Conservation (phyloP, 208 protist species). For the Angomonas deanei region DNA sequence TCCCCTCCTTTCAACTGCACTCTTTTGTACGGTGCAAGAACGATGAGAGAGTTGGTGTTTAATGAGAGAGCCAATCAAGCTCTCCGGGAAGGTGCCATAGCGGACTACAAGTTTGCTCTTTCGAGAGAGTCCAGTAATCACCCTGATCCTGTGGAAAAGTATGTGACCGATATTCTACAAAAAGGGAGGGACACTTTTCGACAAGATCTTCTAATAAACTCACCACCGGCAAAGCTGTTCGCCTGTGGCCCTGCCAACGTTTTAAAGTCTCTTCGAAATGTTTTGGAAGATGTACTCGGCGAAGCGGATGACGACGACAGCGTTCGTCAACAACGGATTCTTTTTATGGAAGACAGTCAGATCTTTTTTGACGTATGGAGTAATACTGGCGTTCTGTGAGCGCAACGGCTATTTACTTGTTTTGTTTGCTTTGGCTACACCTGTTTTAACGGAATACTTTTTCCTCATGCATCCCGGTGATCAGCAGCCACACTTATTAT, state of each 20-base stretch:
- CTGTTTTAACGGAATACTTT: no score
- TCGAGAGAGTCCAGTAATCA: conserved; percentile 8
- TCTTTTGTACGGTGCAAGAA: conserved; percentile 68
- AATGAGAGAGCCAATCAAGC: conserved; percentile 50
- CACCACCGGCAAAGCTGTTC: conserved; percentile 46
- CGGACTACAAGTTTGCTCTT: conserved; percentile 49
- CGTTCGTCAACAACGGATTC: conserved; percentile 50
- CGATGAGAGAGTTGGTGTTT: conserved; percentile 55
- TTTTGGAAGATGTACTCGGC: conserved; percentile 40
- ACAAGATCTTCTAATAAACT: conserved; percentile 21
- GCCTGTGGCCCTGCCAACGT: conserved; percentile 59
- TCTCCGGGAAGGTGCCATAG: conserved; percentile 31
- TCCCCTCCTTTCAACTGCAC: conserved; percentile 34
- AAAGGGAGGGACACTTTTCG: conserved; percentile 19
- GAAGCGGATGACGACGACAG: conserved; percentile 71
- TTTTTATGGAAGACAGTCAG: conserved; percentile 45
- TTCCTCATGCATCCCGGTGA: no score
- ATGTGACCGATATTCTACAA: conserved; percentile 64
- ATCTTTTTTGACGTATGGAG: conserved; percentile 79
- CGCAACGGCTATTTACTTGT: no score
- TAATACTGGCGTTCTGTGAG: conserved; percentile 49
- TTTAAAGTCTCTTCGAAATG: conserved; percentile 39
- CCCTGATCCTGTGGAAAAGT: conserved; percentile 7
- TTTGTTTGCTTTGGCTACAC: no score
- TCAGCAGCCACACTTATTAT: no score